Evolutionary conservation across 108 stramenopile species (phyloP), one percentile per base, ranked within the genome.

Genomic region (Nannochloropsis salina): DNA sequence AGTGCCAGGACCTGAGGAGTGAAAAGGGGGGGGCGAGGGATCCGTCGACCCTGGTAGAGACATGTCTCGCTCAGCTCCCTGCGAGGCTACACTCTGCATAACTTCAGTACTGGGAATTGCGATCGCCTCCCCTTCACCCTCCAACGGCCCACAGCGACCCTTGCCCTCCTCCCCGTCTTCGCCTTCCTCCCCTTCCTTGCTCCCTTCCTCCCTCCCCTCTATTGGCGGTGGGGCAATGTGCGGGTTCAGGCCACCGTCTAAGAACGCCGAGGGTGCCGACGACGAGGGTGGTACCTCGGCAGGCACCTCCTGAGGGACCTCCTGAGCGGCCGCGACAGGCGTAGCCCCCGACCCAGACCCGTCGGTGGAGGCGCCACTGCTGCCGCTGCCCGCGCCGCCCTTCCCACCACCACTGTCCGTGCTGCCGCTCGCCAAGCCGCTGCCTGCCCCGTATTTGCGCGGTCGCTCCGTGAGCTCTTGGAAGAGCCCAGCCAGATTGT

Each of bases 401-500:
- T 51, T 51, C 31, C 31, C 31, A 51, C 15, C 47, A 51, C 47
- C 15, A 15, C 47, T 51, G 47, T 15, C 15, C 12, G 47, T 51
- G 47, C 47, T 51, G 15, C 47, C 15, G 47, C 47, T 51, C 12
- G 12, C 15, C 31, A 31, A 31, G 15, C 47, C 15, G 1, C 47
- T 51, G 47, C 47, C 15, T 12, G 12, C 15, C 12, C 47, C 15
- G 47, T 15, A 74, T 15, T n/a, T 15, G 61, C 20, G 61, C 61
- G 61, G 8, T 74, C 61, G 61, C n/a, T 74, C 61, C 61, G 61
- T 74, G 20, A 74, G n/a, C n/a, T 42, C 81, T 44, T 87, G 83
- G 83, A 87, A 87, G 74, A 87, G 61, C 20, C 44, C 44, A 12
- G 86, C 83, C 11, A 87, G 83, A 21, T 45, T 31, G n/a, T 83